A percentile compares a stretch with the other conserved stretches of the same genome.
Conservation (phyloP, 2,329 filamentous ascomycete species). For the Arthrobotrys sphaeroides region DNA sequence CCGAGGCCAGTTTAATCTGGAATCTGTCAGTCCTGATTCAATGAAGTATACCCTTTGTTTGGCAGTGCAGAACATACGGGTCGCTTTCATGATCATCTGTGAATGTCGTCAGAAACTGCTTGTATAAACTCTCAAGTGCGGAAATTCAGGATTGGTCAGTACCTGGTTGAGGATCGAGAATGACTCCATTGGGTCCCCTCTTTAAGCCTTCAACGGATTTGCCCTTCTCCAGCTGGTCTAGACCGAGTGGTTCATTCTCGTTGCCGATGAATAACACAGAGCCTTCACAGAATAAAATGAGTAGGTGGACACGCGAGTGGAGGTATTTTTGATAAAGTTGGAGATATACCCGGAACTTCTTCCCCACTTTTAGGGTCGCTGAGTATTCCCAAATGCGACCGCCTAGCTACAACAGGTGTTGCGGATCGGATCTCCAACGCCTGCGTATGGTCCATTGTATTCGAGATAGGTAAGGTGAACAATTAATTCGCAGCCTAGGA, state of each 20-base stretch:
- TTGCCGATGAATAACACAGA: constrained; percentile 12
- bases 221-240: constrained; percentile 1
- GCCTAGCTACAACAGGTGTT: background rate
- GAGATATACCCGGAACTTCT: constrained; percentile 13
- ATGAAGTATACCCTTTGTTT: background rate
- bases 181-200: constrained; percentile 63
- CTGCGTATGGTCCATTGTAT: too few species aligned
- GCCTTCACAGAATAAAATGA: background rate
- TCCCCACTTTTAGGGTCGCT: constrained; percentile 9
- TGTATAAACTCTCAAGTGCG: background rate
- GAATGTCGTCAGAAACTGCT: background rate
- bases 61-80: constrained; percentile 68
- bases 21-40: background rate
- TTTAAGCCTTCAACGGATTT: constrained; percentile 2
- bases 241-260: background rate
- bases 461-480: too few species aligned
- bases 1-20: constrained; percentile 79
- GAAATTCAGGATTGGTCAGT: background rate
- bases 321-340: background rate
- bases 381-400: constrained; percentile 19
- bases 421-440: too few species aligned
- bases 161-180: constrained; percentile 83
- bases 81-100: constrained; percentile 85
- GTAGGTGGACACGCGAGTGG: too few species aligned
- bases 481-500: too few species aligned